These are phyloP conservation scores for Phaeomoniella chlamydospora DNA, from an alignment of 2,329 filamentous ascomycete species.

Conservation along the genomic window DNA sequence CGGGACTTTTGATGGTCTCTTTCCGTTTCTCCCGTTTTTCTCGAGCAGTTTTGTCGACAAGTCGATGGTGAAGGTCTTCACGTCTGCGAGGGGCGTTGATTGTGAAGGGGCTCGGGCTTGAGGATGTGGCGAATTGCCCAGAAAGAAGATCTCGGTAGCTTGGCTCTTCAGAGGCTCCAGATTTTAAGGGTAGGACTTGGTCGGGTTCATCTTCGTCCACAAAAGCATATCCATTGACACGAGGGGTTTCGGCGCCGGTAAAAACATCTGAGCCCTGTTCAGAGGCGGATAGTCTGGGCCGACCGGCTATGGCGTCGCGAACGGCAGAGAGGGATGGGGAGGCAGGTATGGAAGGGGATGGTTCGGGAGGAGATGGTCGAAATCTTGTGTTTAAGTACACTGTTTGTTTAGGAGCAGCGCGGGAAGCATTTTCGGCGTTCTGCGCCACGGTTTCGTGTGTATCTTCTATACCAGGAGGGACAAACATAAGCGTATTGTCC, in stretches of 20 bases:
- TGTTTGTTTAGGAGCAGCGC: constrained; percentile 62
- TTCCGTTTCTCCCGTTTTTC: constrained; percentile 50
- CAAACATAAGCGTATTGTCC: constrained; percentile 79
- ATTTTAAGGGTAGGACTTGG: constrained; percentile 10
- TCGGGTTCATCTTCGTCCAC: constrained; percentile 59
- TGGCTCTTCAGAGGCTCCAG: constrained; percentile 35
- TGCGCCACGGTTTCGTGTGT: constrained; percentile 47
- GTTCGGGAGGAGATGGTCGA: constrained; percentile 27
- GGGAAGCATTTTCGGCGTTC: constrained; percentile 53
- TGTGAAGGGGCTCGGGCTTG: constrained; percentile 62
- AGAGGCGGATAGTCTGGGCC: constrained; percentile 45
- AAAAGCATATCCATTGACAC: constrained; percentile 87
- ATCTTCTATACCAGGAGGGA: constrained; percentile 34
- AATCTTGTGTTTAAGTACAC: constrained; percentile 75
- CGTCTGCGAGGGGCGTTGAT: constrained; percentile 60
- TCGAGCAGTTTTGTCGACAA: constrained; percentile 70
- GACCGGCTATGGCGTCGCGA: constrained; percentile 68
- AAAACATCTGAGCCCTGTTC: constrained; percentile 40
- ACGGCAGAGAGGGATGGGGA: constrained; percentile 78
- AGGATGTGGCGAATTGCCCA: constrained; percentile 24
- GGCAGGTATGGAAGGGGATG: constrained; percentile 38
- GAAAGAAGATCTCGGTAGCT: constrained; percentile 15
- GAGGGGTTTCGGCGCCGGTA: constrained; percentile 63
- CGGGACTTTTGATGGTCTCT: constrained; percentile 40
- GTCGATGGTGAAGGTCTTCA: constrained; percentile 69